Base-by-base conservation (phyloP, 2,329 filamentous ascomycete genomes). In the Trichoderma afroharzianum region DNA sequence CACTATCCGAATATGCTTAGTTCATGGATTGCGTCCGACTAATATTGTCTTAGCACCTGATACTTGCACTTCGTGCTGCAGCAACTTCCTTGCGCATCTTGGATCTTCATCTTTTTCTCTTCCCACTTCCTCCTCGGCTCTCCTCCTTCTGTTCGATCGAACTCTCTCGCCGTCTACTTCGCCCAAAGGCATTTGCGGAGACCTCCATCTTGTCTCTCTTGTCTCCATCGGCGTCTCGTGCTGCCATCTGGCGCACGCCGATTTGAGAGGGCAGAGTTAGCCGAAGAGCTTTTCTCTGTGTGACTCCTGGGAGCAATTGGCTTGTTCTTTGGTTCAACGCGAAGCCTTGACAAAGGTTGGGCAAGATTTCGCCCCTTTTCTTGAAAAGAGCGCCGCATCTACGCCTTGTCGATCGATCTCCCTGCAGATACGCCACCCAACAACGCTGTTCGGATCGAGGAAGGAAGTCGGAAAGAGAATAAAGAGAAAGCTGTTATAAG, bases 211-310 rank as follows among this genome's bases (percentile, higher is more conserved):
- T 15, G 12, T 32, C 11, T 12, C 53, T 7, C 33, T 9, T 32
- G 28, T 33, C 36, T 39, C 28, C 36, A 28, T 28, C 39, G 28
- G 57, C 53, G 57, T 53, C 12, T 33, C n/a, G 36, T 69, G 28
- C 57, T 69, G 57, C 67, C 39, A 21, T 15, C 43, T 62, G 67
- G 39, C 67, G 67, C 67, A 69, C 28, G 9, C 39, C 57, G 39
- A 53, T 28, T 33, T 39, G 39, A 28, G 21, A 53, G 30, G 12
- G 67, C 39, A 43, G 28, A 50, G n/a, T n/a, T 32, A 53, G 33
- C 18, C 57, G 18, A 59, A 59, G 62, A 55, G 50, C 24, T 71
- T 66, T 47, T 63, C 50, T 59, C 33, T 59, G n/a, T 24, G 33
- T 18, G 36, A 36, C 39, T 50, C 62, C 26, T 64, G 11, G 26